These are phyloP conservation scores for Diplodia scrobiculata DNA, from an alignment of 2,329 filamentous ascomycete genomes.

Conservation along the genomic window DNA sequence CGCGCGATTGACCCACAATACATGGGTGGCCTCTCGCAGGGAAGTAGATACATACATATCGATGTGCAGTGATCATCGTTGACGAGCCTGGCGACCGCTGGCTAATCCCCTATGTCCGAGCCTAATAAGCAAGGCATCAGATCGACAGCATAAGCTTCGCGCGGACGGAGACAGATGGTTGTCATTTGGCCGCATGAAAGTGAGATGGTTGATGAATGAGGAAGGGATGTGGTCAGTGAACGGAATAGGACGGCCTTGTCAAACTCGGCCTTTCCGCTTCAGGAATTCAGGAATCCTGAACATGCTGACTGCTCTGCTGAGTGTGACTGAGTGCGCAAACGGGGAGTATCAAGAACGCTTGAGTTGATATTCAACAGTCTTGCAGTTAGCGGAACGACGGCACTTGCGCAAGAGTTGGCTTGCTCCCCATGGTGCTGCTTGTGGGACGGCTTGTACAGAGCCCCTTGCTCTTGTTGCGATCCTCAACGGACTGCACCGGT, in stretches of 20 bases:
- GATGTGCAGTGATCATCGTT: slow-evolving; percentile 18
- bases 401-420: neutral
- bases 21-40: slow-evolving; percentile 7
- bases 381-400: no score
- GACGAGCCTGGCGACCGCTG: neutral
- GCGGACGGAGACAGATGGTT: neutral
- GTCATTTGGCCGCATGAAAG: neutral
- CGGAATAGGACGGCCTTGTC: neutral
- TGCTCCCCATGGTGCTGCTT: neutral
- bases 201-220: neutral
- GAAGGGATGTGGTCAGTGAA: neutral
- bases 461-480: slow-evolving; percentile 10
- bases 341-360: no score
- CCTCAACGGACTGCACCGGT: neutral
- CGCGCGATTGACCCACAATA: neutral
- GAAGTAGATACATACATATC: slow-evolving; percentile 2
- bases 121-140: neutral
- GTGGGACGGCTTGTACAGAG: neutral
- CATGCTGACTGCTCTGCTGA: neutral
- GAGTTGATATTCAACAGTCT: no score
- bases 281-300: neutral
- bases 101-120: neutral
- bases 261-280: no score
- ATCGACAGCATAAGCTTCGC: neutral
- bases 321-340: no score